Evolutionary conservation across 768 basidiomycete genomes (phyloP).

Genomic region (Strobilomyces echinocephalus): DNA sequence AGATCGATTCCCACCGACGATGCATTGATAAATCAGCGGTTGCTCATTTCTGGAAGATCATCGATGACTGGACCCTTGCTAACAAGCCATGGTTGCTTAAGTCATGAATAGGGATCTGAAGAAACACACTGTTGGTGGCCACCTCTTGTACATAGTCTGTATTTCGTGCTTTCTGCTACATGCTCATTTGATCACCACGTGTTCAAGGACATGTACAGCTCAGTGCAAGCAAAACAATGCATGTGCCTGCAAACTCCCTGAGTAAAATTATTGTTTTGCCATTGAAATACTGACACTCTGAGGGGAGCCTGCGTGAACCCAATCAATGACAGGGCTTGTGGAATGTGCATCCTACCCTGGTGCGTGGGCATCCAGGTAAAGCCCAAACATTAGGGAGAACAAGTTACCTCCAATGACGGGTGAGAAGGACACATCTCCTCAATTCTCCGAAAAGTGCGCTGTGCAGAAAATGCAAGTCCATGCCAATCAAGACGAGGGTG

Average conservation of each 20-base stretch:
- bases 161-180: no score
- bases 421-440: constrained; percentile 71
- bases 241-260: constrained; percentile 50
- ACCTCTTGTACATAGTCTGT: not conserved
- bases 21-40: constrained; percentile 94
- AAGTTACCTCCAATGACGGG: constrained; percentile 78
- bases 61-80: constrained; percentile 78
- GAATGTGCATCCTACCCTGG: no score
- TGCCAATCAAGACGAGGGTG: not conserved
- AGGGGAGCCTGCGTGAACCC: constrained; percentile 17
- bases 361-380: constrained; percentile 71
- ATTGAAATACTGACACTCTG: constrained; percentile 46
- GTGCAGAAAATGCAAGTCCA: not conserved
- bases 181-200: no score
- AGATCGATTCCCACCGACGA: constrained; percentile 88
- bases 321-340: not conserved
- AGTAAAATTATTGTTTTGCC: constrained; percentile 61
- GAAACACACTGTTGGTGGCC: not conserved
- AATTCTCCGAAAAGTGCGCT: constrained; percentile 82
- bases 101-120: no score
- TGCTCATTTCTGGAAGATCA: constrained; percentile 90
- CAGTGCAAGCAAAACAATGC: constrained; percentile 32
- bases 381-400: constrained; percentile 78
- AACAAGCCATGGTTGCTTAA: constrained; percentile 62
- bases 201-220: constrained; percentile 4